Evolutionary conservation across 2,329 filamentous ascomycete species (phyloP).

Genomic region (Penicillium sp.): DNA sequence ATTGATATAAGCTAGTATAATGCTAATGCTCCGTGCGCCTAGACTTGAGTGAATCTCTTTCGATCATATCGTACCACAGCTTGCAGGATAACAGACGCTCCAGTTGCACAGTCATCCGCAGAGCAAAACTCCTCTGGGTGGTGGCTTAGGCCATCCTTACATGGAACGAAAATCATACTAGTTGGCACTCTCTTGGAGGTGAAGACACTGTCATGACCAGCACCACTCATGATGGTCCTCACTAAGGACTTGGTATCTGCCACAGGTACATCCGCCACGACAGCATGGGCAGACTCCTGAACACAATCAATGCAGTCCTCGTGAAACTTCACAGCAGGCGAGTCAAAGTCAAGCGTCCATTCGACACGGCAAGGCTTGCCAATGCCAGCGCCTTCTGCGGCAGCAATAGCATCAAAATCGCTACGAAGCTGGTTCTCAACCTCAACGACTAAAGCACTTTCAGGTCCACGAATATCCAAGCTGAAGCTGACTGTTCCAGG

Average conservation of each 20-base stretch:
- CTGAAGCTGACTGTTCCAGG: slow-evolving; percentile 67
- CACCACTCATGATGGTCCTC: slow-evolving; percentile 59
- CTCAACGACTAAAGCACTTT: slow-evolving; percentile 56
- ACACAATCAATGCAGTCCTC: slow-evolving; percentile 67
- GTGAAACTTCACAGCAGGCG: slow-evolving; percentile 64
- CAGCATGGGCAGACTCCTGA: slow-evolving; percentile 56
- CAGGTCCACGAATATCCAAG: slow-evolving; percentile 64
- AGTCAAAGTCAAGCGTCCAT: slow-evolving; percentile 62
- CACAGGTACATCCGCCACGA: slow-evolving; percentile 53
- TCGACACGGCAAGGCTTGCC: slow-evolving; percentile 55
- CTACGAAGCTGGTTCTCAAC: slow-evolving; percentile 57
- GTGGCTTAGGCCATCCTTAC: slow-evolving; percentile 62
- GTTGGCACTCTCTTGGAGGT: slow-evolving; percentile 60
- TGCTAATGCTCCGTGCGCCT: background rate
- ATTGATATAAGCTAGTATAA: background rate
- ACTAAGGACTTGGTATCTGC: slow-evolving; percentile 44
- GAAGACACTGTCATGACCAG: slow-evolving; percentile 66
- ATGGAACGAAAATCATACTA: slow-evolving; percentile 67
- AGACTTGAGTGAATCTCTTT: slow-evolving; percentile 40
- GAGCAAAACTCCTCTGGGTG: slow-evolving; percentile 63
- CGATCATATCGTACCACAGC: slow-evolving; percentile 37
- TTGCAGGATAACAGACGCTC: slow-evolving; percentile 46
- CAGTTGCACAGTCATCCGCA: slow-evolving; percentile 59
- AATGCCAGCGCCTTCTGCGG: slow-evolving; percentile 54
- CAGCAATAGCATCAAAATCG: slow-evolving; percentile 62